Conservation (phyloP, 2,329 filamentous ascomycete genomes). For the Aaosphaeria pasadenensis region DNA sequence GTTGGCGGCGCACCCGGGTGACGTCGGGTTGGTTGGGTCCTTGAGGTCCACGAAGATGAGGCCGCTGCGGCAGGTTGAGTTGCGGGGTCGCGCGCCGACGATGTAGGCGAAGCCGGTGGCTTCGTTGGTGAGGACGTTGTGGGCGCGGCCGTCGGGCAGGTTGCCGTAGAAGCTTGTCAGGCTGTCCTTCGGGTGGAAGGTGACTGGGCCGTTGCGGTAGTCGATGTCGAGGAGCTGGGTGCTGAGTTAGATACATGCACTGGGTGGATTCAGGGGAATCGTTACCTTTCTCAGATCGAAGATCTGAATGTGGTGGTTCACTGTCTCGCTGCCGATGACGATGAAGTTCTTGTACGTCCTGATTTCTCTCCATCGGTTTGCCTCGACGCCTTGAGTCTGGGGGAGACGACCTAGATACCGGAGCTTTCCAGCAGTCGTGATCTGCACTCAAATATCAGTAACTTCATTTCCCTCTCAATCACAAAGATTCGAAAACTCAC, state of each 20-base stretch:
- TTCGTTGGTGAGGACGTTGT: constrained; percentile 36
- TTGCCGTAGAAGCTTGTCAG: constrained; percentile 23
- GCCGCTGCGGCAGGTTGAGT: constrained; percentile 47
- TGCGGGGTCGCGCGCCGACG: constrained; percentile 31
- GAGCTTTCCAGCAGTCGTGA: constrained; percentile 49
- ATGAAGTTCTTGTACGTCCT: constrained; percentile 44
- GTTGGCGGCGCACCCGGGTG: constrained; percentile 51
- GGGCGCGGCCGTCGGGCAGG: constrained; percentile 34
- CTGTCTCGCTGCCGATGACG: constrained; percentile 43
- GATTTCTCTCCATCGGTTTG: constrained; percentile 53
- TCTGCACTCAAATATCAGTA: constrained; percentile 2
- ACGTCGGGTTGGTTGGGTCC: constrained; percentile 51
- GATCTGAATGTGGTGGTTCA: constrained; percentile 54
- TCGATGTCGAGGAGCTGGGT: constrained; percentile 41
- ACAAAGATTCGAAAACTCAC: constrained; percentile 21
- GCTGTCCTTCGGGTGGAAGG: constrained; percentile 27
- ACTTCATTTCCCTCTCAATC: too few relatives aligned
- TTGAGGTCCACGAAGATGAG: constrained; percentile 59
- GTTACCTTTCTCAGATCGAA: constrained; percentile 53
- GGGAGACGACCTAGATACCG: constrained; percentile 53
- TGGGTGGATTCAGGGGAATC: not conserved
- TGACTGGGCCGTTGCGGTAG: constrained; percentile 25
- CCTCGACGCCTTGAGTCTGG: constrained; percentile 37
- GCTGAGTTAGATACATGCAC: constrained; percentile 40
- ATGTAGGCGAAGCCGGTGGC: constrained; percentile 32